These are phyloP conservation scores for Xylariaceae sp. DNA, from an alignment of 2,329 filamentous ascomycete genomes.

Conservation along the genomic window DNA sequence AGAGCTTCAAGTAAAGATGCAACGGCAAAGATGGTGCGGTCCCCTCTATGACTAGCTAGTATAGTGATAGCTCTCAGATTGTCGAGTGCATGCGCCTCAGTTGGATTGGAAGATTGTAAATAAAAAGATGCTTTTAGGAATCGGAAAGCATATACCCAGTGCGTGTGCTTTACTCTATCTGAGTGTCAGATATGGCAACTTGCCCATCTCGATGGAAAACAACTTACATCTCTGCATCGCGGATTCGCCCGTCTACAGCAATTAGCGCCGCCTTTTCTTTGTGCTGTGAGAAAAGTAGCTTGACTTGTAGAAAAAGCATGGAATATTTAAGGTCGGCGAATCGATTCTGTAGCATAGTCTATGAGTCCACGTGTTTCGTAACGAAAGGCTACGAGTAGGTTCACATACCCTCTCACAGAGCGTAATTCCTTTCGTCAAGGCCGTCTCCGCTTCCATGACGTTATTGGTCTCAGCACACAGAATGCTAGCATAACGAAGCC, in stretches of 20 bases:
- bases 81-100: conserved; percentile 69
- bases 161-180: conserved; percentile 62
- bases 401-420: conserved; percentile 67
- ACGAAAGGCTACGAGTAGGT: background rate
- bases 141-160: conserved; percentile 80
- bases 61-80: conserved; percentile 69
- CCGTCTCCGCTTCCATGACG: conserved; percentile 72
- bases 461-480: conserved; percentile 80
- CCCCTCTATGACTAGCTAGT: conserved; percentile 64
- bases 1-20: conserved; percentile 73
- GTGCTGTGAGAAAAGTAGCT: conserved; percentile 69
- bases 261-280: conserved; percentile 77
- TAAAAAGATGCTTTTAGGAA: conserved; percentile 75
- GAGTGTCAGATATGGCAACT: conserved; percentile 28
- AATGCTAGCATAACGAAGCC: conserved; percentile 73
- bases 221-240: conserved; percentile 68
- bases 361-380: conserved; percentile 33
- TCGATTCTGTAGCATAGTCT: conserved; percentile 49
- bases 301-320: conserved; percentile 75
- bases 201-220: background rate
- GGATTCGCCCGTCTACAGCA: conserved; percentile 70
- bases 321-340: conserved; percentile 74
- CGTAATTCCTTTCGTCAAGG: conserved; percentile 72
- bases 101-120: conserved; percentile 63
- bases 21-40: conserved; percentile 68